Evolutionary conservation across 164 flowering plant genomes (phyloP), one percentile per base, ranked within the genome.

Genomic region (Macadamia tetraphylla): DNA sequence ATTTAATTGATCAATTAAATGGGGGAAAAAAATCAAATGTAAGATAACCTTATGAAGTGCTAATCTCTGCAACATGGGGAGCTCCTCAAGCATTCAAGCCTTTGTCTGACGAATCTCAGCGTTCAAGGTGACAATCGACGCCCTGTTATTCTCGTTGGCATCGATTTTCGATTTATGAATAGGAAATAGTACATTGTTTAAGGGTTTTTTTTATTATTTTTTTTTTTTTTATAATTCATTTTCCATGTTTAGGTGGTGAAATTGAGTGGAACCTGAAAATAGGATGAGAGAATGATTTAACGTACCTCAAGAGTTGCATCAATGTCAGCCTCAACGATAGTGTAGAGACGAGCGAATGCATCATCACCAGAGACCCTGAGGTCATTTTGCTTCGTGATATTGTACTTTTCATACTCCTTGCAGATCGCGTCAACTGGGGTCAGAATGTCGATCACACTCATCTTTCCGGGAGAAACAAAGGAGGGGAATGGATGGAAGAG

Each of bases 371-470:
- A 76, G 81, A 82, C 78, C 48, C 88, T 84, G 64, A 60, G 67
- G 35, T 86, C 89, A 42, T 75, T 80, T 72, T 84, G 98, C 85
- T 87, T 92, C 9, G 90, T 94, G 66, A 89, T 65, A 71, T 94
- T 97, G 77, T 92, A 92, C 57, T 81, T 87, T 65, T 94, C 97
- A 71, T 92, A 94, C 72, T 85, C 87, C 73, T 87, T 76, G 86
- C 94, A 88, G 82, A 91, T 88, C 76, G 88, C 62, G 48, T 91
- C 97, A 3, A 91, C 94, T 63, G 94, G 77, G 0, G 91, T 88
- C 13, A 91, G 75, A n/a, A 91, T 81, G 23, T 23, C 23, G 23
- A 23, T 23, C 23, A 23, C 23, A 23, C 23, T 23, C 23, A 23
- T 23, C 23, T 23, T 23, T 0, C 0, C 0, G 23, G 23, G 23